Evolutionary conservation across 306 rosid genomes (phyloP).

Genomic region (Trifolium fragiferum): DNA sequence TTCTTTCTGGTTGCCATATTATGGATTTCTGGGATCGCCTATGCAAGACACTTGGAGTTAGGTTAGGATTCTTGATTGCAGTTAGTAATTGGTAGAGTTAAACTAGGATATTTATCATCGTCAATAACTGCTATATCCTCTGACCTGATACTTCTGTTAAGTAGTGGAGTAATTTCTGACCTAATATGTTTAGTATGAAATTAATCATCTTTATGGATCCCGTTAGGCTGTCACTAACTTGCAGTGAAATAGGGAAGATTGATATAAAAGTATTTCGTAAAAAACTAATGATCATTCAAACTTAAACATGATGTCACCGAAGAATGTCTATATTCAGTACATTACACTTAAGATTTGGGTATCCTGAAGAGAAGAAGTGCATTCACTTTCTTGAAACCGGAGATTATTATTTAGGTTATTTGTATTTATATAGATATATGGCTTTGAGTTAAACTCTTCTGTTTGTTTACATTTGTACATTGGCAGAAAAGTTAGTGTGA

Average conservation of each 20-base stretch:
- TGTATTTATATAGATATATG: slow-evolving; percentile 21
- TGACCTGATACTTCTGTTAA: not conserved
- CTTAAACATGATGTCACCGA: slow-evolving; percentile 5
- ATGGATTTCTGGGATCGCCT: slow-evolving; percentile 98
- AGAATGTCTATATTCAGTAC: slow-evolving; percentile 13
- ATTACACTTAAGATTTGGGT: slow-evolving; percentile 13
- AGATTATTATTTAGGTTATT: slow-evolving; percentile 26
- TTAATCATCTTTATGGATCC: slow-evolving; percentile 10
- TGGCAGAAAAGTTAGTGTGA: slow-evolving; percentile 84
- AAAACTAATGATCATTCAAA: slow-evolving; percentile 15
- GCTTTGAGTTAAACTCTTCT: slow-evolving; percentile 31
- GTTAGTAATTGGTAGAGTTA: slow-evolving; percentile 47
- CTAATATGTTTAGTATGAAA: slow-evolving; percentile 8
- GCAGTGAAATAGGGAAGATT: slow-evolving; percentile 17
- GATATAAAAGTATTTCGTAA: not conserved
- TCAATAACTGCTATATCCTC: not conserved
- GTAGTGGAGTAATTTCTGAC: slow-evolving; percentile 24
- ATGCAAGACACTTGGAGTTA: slow-evolving; percentile 83
- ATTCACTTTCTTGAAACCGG: slow-evolving; percentile 17
- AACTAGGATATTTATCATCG: slow-evolving; percentile 50
- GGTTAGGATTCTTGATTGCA: slow-evolving; percentile 54
- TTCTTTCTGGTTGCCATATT: slow-evolving; percentile 84
- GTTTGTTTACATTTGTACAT: slow-evolving; percentile 34
- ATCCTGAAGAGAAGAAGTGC: slow-evolving; percentile 8
- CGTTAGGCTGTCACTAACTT: not conserved